Percentiles rank a stretch among this genome's conserved stretches.
Evolutionary conservation across 768 basidiomycete genomes (phyloP).

Genomic region (Amanita subjunquillea): DNA sequence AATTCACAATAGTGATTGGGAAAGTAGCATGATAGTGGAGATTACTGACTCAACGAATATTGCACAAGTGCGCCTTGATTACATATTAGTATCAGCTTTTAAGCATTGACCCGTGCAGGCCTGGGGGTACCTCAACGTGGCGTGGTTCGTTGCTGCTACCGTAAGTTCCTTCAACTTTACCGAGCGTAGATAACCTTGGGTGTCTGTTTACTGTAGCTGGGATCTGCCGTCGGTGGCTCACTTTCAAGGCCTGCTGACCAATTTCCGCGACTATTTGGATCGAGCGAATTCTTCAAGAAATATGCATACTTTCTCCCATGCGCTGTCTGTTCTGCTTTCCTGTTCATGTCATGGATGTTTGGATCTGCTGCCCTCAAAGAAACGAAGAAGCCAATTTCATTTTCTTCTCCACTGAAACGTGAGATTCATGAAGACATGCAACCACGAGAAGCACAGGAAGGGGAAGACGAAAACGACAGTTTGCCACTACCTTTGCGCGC

Average conservation of each 20-base stretch:
- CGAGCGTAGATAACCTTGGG: no score
- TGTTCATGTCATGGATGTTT: conserved; percentile 19
- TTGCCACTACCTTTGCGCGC: no score
- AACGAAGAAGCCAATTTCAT: no score
- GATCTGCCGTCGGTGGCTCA: conserved; percentile 40
- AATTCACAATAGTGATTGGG: not conserved
- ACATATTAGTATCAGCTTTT: not conserved
- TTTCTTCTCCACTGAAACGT: no score
- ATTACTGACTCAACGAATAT: conserved; percentile 48
- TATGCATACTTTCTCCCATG: conserved; percentile 56
- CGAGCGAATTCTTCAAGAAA: conserved; percentile 25
- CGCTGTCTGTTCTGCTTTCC: conserved; percentile 40
- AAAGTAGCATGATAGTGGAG: conserved; percentile 38
- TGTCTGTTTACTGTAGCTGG: not conserved
- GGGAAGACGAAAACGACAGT: no score
- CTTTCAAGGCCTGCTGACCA: conserved; percentile 18
- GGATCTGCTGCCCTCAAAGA: no score
- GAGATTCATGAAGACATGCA: no score
- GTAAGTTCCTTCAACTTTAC: not conserved
- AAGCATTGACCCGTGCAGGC: not conserved
- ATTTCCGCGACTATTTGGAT: conserved; percentile 18
- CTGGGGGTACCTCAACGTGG: conserved; percentile 25
- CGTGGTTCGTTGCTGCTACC: conserved; percentile 13
- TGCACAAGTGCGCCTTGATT: conserved; percentile 21
- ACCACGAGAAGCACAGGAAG: no score